phyloP scores from a whole-genome alignment of 768 basidiomycete species.

The Trametes cinnabarina region DNA sequence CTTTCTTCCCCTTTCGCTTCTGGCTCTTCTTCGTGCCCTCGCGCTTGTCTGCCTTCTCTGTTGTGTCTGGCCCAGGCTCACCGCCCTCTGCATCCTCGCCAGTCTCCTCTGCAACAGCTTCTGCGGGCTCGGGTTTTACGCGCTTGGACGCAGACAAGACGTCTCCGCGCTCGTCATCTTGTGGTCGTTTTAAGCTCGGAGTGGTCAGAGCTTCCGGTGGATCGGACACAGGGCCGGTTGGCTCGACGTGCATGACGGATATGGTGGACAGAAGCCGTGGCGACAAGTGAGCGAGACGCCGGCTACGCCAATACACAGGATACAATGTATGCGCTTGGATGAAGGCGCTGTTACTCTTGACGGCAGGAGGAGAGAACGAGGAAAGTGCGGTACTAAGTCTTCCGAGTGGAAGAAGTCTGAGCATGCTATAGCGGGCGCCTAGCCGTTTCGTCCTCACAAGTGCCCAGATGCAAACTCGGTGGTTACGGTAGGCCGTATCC shows the following conservation, averaged over 20 bases:
- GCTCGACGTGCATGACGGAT: constrained; percentile 13
- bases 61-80: background rate
- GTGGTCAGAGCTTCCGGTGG: background rate
- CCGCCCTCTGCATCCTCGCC: background rate
- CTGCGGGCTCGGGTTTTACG: constrained; percentile 5
- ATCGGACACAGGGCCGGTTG: background rate
- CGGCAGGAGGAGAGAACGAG: background rate
- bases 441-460: background rate
- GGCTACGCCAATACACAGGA: background rate
- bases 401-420: constrained; percentile 6
- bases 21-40: constrained; percentile 7
- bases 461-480: too few relatives aligned
- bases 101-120: background rate
- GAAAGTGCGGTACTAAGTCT: background rate
- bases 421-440: constrained; percentile 4
- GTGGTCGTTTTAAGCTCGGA: constrained; percentile 11
- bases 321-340: background rate
- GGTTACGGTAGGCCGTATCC: too few relatives aligned
- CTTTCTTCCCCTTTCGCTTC: constrained; percentile 15
- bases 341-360: background rate
- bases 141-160: constrained; percentile 4
- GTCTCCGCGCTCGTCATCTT: background rate
- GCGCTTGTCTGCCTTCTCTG: background rate
- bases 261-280: background rate
- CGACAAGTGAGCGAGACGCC: too few relatives aligned